Conservation (phyloP, 352 stramenopile genomes). For the Phytophthora brassicae region DNA sequence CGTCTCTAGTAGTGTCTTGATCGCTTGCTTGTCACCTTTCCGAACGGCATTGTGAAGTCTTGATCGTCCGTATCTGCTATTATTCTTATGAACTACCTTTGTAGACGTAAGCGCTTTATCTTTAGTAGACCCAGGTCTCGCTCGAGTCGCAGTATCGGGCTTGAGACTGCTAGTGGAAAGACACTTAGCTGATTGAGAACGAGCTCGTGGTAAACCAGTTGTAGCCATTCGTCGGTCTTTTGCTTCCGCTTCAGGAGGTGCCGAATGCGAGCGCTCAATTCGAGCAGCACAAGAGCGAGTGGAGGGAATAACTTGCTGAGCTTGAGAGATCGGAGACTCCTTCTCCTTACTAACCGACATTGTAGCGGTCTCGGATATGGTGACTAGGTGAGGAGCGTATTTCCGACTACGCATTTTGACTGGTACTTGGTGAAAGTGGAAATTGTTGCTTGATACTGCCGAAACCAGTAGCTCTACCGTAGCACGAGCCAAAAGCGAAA, state of each 20-base stretch:
- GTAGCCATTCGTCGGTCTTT: conserved; percentile 11
- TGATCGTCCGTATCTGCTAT: conserved; percentile 57
- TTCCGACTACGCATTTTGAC: conserved; percentile 48
- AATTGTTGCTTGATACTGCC: conserved; percentile 2
- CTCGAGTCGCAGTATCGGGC: background rate
- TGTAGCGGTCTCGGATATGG: conserved; percentile 60
- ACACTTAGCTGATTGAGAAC: conserved; percentile 25
- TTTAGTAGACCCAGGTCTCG: background rate
- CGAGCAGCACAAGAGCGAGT: conserved; percentile 6
- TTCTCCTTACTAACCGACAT: conserved; percentile 35
- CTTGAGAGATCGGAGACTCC: conserved; percentile 1
- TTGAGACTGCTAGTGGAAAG: conserved; percentile 14
- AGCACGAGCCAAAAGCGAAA: conserved; percentile 1
- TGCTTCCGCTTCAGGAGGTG: conserved; percentile 30
- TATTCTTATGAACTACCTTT: conserved; percentile 1
- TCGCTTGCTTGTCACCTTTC: conserved; percentile 43
- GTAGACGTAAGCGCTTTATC: background rate
- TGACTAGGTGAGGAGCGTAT: conserved; percentile 52
- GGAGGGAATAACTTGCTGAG: background rate
- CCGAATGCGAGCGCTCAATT: conserved; percentile 30
- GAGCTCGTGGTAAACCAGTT: conserved; percentile 4
- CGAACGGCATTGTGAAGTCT: conserved; percentile 53
- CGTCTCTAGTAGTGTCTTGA: conserved; percentile 34
- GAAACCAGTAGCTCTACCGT: no score
- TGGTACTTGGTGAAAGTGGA: background rate